phyloP scores from a whole-genome alignment of 257 asterid species.

The Solanum bukasovii region DNA sequence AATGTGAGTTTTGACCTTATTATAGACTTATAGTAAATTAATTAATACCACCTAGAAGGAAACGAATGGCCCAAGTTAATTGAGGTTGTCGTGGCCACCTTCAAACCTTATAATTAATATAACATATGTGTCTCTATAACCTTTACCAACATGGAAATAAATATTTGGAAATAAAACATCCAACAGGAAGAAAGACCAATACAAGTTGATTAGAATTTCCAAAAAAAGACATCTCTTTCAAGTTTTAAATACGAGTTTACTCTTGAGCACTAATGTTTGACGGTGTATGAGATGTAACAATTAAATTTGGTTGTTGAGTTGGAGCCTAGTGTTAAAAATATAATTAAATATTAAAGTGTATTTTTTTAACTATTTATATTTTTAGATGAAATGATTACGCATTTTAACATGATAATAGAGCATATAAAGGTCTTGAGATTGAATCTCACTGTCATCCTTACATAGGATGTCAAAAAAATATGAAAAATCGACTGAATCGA shows the following conservation, averaged over 20 bases:
- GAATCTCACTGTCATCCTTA: no score
- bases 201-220: neutral
- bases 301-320: no score
- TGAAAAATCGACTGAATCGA: no score
- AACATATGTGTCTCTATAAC: neutral
- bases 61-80: slow-evolving; percentile 6
- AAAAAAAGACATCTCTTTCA: neutral
- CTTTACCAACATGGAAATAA: slow-evolving; percentile 21
- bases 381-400: no score
- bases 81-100: slow-evolving; percentile 22
- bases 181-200: neutral
- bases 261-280: neutral
- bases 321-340: no score
- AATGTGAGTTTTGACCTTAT: neutral
- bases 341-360: no score
- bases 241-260: neutral
- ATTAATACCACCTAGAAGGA: slow-evolving; percentile 1
- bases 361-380: no score
- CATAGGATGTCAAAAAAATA: no score
- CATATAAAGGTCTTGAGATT: no score
- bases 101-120: slow-evolving; percentile 4
- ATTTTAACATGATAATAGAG: no score
- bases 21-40: neutral
- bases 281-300: no score
- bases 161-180: slow-evolving; percentile 4